Evolutionary conservation across 2,329 filamentous ascomycete species (phyloP).

Genomic region (Hymenoscyphus infarciens): DNA sequence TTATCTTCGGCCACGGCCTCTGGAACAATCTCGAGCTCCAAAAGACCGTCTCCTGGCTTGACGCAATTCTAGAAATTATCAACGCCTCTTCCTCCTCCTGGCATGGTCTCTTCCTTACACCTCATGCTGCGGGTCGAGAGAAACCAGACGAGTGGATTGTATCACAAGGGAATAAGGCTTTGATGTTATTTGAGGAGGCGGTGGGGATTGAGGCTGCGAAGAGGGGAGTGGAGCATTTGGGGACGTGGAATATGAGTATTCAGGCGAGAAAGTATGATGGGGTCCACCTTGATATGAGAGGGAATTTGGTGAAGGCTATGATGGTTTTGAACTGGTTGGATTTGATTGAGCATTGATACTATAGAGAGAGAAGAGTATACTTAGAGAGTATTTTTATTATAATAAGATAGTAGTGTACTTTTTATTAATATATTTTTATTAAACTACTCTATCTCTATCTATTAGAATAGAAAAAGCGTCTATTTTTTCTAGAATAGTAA

Average conservation of each 20-base stretch:
- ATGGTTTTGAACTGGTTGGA: conserved; percentile 48
- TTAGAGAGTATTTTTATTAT: neutral
- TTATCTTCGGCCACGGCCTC: conserved; percentile 46
- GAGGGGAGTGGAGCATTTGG: conserved; percentile 43
- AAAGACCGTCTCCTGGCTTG: conserved; percentile 41
- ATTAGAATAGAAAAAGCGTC: no score
- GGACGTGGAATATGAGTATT: conserved; percentile 50
- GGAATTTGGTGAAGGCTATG: conserved; percentile 48
- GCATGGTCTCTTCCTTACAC: conserved; percentile 39
- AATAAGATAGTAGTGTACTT: no score
- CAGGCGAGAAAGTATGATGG: conserved; percentile 47
- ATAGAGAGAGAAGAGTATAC: no score
- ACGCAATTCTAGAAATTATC: conserved; percentile 37
- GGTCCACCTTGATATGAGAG: conserved; percentile 46
- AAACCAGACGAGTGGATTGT: conserved; percentile 46
- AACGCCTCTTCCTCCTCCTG: conserved; percentile 17
- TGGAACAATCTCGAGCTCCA: conserved; percentile 46
- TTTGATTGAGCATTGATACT: conserved; percentile 23
- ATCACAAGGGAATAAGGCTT: conserved; percentile 46
- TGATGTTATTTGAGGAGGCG: conserved; percentile 44
- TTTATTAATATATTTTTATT: no score
- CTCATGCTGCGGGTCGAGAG: conserved; percentile 44
- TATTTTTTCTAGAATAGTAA: no score
- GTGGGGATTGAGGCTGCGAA: conserved; percentile 26
- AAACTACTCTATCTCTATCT: no score